Evolutionary conservation across 306 rosid genomes (phyloP).

Genomic region (Casuarina equisetifolia): DNA sequence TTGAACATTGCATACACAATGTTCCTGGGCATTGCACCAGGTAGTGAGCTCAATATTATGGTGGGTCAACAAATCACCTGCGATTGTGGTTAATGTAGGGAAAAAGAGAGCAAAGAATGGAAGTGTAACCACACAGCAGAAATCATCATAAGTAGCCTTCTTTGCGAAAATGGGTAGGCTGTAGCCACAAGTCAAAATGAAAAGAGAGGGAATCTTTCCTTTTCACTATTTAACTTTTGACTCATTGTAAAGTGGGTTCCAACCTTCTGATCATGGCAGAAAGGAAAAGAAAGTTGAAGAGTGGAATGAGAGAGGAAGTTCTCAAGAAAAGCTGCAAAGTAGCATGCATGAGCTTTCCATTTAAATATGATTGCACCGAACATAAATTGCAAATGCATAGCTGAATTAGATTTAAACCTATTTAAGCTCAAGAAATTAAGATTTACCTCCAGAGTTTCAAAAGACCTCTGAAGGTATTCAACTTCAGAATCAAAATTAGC

Average conservation of each 20-base stretch:
- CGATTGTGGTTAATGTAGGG: not conserved
- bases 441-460: constrained; percentile 72
- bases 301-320: not conserved
- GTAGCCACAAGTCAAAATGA: not conserved
- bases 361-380: not conserved
- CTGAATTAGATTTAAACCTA: not conserved
- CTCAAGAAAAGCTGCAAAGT: not conserved
- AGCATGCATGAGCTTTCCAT: not conserved
- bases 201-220: not conserved
- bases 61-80: not conserved
- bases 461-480: constrained; percentile 71
- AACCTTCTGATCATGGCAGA: not conserved
- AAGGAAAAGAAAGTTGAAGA: no score
- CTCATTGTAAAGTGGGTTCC: not conserved
- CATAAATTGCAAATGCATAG: not conserved
- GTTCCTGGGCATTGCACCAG: not conserved
- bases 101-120: constrained; percentile 1
- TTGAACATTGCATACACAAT: not conserved
- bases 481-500: constrained; percentile 89
- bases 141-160: not conserved
- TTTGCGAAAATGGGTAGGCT: not conserved
- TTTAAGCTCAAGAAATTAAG: constrained; percentile 1
- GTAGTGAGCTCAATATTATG: not conserved
- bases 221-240: not conserved
- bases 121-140: not conserved